Evolutionary conservation across 139 green algal species (phyloP).

Genomic region (Volvox reticuliferus): DNA sequence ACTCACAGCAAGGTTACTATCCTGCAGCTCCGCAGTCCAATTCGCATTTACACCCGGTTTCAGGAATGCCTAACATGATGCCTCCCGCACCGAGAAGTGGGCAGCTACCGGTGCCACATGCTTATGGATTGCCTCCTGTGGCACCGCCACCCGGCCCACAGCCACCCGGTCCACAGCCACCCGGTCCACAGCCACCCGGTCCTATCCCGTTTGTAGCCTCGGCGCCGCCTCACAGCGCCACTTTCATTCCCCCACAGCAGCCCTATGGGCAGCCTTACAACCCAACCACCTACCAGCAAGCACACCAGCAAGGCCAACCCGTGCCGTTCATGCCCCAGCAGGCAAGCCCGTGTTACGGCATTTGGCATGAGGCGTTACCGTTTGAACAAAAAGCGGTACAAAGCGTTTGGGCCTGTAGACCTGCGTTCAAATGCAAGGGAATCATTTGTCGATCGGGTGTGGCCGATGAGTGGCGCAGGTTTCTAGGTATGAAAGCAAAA

Average conservation of each 20-base stretch:
- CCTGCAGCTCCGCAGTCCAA: background rate
- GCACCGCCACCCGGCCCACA: background rate
- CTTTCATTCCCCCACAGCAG: slow-evolving; percentile 2
- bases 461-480: too few species aligned
- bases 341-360: background rate
- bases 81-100: background rate
- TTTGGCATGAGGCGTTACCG: too few species aligned
- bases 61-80: slow-evolving; percentile 10
- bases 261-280: background rate
- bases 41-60: background rate
- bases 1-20: slow-evolving; percentile 1
- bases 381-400: too few species aligned
- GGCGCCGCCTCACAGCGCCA: background rate
- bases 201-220: slow-evolving; percentile 11
- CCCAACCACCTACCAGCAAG: background rate
- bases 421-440: too few species aligned
- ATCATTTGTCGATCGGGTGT: too few species aligned
- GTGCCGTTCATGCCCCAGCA: background rate
- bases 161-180: slow-evolving; percentile 11
- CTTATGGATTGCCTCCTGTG: background rate
- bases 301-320: background rate
- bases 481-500: too few species aligned
- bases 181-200: slow-evolving; percentile 5
- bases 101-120: slow-evolving; percentile 18
- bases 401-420: too few species aligned